Conservation (phyloP, 139 green algal species). For the Micractinium conductrix region DNA sequence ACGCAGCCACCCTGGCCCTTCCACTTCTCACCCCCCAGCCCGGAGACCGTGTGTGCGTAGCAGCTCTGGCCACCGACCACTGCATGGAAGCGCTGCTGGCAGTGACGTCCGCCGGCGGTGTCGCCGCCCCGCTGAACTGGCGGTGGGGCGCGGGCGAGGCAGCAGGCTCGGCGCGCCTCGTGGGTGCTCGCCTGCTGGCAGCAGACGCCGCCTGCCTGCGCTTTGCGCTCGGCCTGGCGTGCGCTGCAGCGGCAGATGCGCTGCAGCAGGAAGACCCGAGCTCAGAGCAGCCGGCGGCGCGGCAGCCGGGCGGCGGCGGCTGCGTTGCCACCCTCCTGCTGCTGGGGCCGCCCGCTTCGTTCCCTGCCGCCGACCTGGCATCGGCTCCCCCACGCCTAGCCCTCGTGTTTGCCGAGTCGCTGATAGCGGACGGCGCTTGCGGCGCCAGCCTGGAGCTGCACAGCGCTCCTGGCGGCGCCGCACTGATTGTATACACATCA, state of each 20-base stretch:
- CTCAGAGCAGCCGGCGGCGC: too few species aligned
- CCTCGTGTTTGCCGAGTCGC: slow-evolving; percentile 20
- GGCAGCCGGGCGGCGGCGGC: too few species aligned
- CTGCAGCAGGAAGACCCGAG: too few species aligned
- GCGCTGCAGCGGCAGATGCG: neutral
- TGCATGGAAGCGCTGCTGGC: slow-evolving; percentile 69
- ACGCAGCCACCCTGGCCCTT: neutral
- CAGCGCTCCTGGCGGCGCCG: slow-evolving; percentile 5
- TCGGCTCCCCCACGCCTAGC: neutral
- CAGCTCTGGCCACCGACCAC: slow-evolving; percentile 43
- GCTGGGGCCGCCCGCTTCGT: slow-evolving; percentile 6
- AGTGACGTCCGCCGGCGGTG: slow-evolving; percentile 56
- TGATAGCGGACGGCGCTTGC: neutral
- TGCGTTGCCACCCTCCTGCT: neutral
- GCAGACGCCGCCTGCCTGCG: slow-evolving; percentile 29
- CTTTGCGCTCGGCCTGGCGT: slow-evolving; percentile 11
- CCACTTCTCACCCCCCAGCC: neutral
- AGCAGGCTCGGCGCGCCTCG: neutral
- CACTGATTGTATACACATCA: slow-evolving; percentile 27
- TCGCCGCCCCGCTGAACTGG: slow-evolving; percentile 78
- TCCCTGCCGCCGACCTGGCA: neutral
- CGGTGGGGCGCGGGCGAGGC: slow-evolving; percentile 45
- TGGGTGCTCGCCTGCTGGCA: slow-evolving; percentile 10
- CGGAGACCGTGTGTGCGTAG: slow-evolving; percentile 57
- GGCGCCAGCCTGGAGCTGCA: slow-evolving; percentile 7